These are phyloP conservation scores for Globisporangium paroecandrum DNA, from an alignment of 352 stramenopile genomes.

Conservation along the genomic window DNA sequence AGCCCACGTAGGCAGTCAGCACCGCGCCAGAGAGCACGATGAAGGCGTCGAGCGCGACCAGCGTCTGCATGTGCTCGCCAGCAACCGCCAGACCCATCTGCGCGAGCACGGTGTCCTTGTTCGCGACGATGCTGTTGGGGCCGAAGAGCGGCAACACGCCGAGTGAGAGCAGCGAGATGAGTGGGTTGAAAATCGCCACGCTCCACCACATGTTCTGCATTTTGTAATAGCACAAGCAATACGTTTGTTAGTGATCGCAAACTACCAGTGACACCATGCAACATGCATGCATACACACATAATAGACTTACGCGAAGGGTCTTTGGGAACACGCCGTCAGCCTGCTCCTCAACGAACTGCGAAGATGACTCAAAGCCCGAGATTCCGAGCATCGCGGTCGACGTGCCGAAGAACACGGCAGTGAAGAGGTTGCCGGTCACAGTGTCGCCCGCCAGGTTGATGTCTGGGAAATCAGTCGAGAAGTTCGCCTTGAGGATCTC, in stretches of 20 bases:
- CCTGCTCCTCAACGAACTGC: slow-evolving; percentile 94
- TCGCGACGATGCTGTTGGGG: slow-evolving; percentile 63
- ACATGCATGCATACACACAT: not conserved
- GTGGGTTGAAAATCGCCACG: slow-evolving; percentile 92
- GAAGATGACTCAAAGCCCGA: slow-evolving; percentile 93
- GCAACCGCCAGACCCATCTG: slow-evolving; percentile 87
- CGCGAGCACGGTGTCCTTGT: slow-evolving; percentile 89
- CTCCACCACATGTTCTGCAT: slow-evolving; percentile 92
- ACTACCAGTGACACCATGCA: not conserved
- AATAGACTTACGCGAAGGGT: slow-evolving; percentile 68
- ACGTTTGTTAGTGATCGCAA: slow-evolving; percentile 4
- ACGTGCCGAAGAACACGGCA: slow-evolving; percentile 90
- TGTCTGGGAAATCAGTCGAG: slow-evolving; percentile 78
- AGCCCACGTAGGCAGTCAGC: slow-evolving; percentile 92
- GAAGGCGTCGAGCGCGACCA: slow-evolving; percentile 90
- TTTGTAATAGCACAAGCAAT: slow-evolving; percentile 5
- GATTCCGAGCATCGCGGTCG: slow-evolving; percentile 93
- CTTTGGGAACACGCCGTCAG: slow-evolving; percentile 92
- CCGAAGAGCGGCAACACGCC: slow-evolving; percentile 84
- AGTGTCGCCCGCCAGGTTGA: slow-evolving; percentile 81
- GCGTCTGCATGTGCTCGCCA: slow-evolving; percentile 67
- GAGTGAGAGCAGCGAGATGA: slow-evolving; percentile 90
- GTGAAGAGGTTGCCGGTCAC: slow-evolving; percentile 80
- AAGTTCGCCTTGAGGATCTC: slow-evolving; percentile 83
- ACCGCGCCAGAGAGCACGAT: slow-evolving; percentile 92